A percentile compares a stretch with the other conserved stretches of the same genome.
Conservation (phyloP, 2,329 filamentous ascomycete genomes). For the Neofusicoccum umdonicola region DNA sequence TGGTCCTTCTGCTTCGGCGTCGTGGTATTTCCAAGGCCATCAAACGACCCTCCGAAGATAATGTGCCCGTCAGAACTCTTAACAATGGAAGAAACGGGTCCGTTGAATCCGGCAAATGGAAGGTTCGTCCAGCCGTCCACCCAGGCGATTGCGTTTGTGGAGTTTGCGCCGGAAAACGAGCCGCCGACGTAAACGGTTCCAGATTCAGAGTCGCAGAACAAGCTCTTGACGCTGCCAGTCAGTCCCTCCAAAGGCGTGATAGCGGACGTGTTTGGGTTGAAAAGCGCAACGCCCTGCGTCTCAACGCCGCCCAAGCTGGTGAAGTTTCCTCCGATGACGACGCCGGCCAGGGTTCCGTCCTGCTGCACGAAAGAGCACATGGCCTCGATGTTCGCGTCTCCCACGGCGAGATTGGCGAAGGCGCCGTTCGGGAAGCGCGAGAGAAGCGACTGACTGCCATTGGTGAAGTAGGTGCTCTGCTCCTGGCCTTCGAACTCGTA, state of each 20-base stretch:
- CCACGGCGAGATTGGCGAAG: slow-evolving; percentile 69
- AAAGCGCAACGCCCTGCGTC: slow-evolving; percentile 75
- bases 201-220: slow-evolving; percentile 76
- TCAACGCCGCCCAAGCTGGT: slow-evolving; percentile 78
- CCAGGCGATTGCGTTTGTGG: slow-evolving; percentile 89
- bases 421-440: slow-evolving; percentile 81
- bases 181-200: slow-evolving; percentile 90
- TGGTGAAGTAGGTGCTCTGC: slow-evolving; percentile 63
- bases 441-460: slow-evolving; percentile 79
- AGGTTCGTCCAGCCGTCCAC: slow-evolving; percentile 72
- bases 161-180: slow-evolving; percentile 74
- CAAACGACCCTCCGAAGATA: slow-evolving; percentile 88
- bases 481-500: slow-evolving; percentile 83
- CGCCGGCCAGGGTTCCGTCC: slow-evolving; percentile 66
- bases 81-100: slow-evolving; percentile 80
- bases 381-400: slow-evolving; percentile 80
- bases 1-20: slow-evolving; percentile 64
- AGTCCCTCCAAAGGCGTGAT: slow-evolving; percentile 78
- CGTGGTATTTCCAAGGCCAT: slow-evolving; percentile 82
- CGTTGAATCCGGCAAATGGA: slow-evolving; percentile 92
- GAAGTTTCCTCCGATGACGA: slow-evolving; percentile 92
- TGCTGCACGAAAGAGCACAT: slow-evolving; percentile 74
- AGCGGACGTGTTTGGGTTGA: slow-evolving; percentile 68
- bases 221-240: slow-evolving; percentile 74
- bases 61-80: slow-evolving; percentile 80